Conservation (phyloP, 768 basidiomycete genomes). For the Suillus tomentosus region DNA sequence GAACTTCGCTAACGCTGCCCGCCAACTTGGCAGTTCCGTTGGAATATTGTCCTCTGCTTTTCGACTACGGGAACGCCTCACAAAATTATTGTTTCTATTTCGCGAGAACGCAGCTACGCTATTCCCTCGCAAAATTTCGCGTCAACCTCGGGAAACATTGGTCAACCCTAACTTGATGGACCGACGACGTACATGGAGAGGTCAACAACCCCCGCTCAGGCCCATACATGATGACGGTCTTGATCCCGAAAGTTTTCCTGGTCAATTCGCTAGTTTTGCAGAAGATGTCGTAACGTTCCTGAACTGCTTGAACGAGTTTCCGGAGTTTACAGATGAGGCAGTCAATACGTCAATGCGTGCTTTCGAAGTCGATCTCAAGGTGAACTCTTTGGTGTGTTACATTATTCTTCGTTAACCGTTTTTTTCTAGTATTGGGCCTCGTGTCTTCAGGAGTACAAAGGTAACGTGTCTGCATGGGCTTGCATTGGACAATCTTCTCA, state of each 20-base stretch:
- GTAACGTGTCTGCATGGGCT: slow-evolving; percentile 25
- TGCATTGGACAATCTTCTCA: neutral
- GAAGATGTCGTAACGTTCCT: slow-evolving; percentile 54
- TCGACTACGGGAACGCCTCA: slow-evolving; percentile 51
- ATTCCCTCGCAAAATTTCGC: slow-evolving; percentile 50
- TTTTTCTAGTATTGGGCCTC: slow-evolving; percentile 53
- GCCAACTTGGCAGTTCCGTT: slow-evolving; percentile 57
- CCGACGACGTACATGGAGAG: slow-evolving; percentile 34
- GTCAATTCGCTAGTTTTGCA: slow-evolving; percentile 48
- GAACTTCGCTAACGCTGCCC: slow-evolving; percentile 56
- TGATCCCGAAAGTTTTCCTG: slow-evolving; percentile 51
- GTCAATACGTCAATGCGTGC: slow-evolving; percentile 51
- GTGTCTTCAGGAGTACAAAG: slow-evolving; percentile 49
- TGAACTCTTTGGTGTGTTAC: slow-evolving; percentile 20
- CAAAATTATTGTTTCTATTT: slow-evolving; percentile 52
- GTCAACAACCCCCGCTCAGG: slow-evolving; percentile 36
- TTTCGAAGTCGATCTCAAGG: slow-evolving; percentile 55
- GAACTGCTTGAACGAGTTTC: slow-evolving; percentile 56
- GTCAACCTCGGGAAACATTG: slow-evolving; percentile 40
- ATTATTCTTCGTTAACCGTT: slow-evolving; percentile 9
- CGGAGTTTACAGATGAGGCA: slow-evolving; percentile 55
- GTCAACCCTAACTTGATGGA: slow-evolving; percentile 40
- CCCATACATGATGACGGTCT: slow-evolving; percentile 44
- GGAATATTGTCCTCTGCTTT: slow-evolving; percentile 58
- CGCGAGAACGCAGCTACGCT: slow-evolving; percentile 58